Evolutionary conservation across 108 stramenopile genomes (phyloP).

Genomic region (Cyclotella baltica): DNA sequence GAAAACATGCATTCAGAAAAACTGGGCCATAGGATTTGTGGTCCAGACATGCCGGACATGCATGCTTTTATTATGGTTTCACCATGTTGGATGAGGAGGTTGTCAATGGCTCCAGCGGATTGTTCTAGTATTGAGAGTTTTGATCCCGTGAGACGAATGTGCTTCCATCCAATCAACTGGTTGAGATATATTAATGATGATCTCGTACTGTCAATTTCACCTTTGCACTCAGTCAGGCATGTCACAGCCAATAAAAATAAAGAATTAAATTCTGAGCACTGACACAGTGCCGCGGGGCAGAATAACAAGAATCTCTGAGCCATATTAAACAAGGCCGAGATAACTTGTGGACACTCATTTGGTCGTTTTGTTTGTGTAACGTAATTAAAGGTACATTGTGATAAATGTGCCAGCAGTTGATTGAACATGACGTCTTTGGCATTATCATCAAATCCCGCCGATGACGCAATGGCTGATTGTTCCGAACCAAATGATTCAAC

Average conservation of each 20-base stretch:
- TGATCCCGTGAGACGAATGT: conserved; percentile 36
- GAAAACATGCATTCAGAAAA: conserved; percentile 60
- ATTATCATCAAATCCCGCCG: conserved; percentile 40
- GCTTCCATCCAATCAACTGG: conserved; percentile 72
- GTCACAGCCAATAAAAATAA: conserved; percentile 55
- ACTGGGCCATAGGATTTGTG: conserved; percentile 67
- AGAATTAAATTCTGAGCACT: conserved; percentile 47
- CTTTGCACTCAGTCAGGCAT: conserved; percentile 59
- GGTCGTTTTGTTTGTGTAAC: conserved; percentile 41
- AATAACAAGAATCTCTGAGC: conserved; percentile 64
- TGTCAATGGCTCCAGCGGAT: conserved; percentile 40
- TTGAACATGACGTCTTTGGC: conserved; percentile 36
- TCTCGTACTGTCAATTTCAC: conserved; percentile 60
- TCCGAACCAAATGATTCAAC: conserved; percentile 65
- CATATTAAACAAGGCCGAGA: conserved; percentile 60
- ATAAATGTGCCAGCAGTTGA: conserved; percentile 58
- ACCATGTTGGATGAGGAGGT: conserved; percentile 53
- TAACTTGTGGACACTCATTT: conserved; percentile 44
- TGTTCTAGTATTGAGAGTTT: conserved; percentile 29
- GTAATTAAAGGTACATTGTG: conserved; percentile 37
- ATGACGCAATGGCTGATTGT: conserved; percentile 22
- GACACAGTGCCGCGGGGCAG: conserved; percentile 55
- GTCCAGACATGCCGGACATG: conserved; percentile 56
- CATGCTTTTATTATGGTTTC: conserved; percentile 49
- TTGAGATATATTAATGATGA: conserved; percentile 58